phyloP scores from a whole-genome alignment of 2,329 filamentous ascomycete species.

The Colletotrichum chrysophilum region DNA sequence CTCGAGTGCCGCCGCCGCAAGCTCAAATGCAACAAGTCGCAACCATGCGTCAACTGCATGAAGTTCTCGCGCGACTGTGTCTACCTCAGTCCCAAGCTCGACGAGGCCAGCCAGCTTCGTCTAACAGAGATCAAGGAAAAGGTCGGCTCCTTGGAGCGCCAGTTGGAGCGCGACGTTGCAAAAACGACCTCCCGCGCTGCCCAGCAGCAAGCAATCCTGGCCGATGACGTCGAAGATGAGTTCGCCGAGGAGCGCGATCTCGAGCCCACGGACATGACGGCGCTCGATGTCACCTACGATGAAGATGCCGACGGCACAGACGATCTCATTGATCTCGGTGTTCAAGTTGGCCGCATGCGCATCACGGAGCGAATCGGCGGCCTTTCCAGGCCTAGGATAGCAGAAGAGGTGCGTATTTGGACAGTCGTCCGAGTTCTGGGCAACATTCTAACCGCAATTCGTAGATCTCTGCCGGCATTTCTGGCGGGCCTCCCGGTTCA shows the following conservation, averaged over 20 bases:
- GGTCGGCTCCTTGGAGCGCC: slow-evolving; percentile 73
- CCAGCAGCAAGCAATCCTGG: slow-evolving; percentile 43
- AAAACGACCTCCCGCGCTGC: slow-evolving; percentile 39
- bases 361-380: slow-evolving; percentile 79
- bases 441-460: neutral
- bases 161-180: slow-evolving; percentile 72
- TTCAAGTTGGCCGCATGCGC: slow-evolving; percentile 73
- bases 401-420: slow-evolving; percentile 65
- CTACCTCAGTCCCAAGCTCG: slow-evolving; percentile 71
- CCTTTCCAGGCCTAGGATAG: slow-evolving; percentile 71
- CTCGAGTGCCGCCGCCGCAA: slow-evolving; percentile 77
- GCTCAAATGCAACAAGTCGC: slow-evolving; percentile 76
- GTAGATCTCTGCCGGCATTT: slow-evolving; percentile 40
- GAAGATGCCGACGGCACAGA: slow-evolving; percentile 61
- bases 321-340: slow-evolving; percentile 74
- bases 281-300: slow-evolving; percentile 72
- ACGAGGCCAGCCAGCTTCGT: slow-evolving; percentile 71
- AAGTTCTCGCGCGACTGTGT: slow-evolving; percentile 61
- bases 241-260: slow-evolving; percentile 65
- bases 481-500: slow-evolving; percentile 23
- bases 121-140: slow-evolving; percentile 81
- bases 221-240: slow-evolving; percentile 60
- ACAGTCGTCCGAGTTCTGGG: neutral
- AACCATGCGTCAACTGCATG: slow-evolving; percentile 73
- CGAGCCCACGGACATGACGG: slow-evolving; percentile 66